These are phyloP conservation scores for Discostella stelligera DNA, from an alignment of 352 stramenopile species.

Conservation along the genomic window DNA sequence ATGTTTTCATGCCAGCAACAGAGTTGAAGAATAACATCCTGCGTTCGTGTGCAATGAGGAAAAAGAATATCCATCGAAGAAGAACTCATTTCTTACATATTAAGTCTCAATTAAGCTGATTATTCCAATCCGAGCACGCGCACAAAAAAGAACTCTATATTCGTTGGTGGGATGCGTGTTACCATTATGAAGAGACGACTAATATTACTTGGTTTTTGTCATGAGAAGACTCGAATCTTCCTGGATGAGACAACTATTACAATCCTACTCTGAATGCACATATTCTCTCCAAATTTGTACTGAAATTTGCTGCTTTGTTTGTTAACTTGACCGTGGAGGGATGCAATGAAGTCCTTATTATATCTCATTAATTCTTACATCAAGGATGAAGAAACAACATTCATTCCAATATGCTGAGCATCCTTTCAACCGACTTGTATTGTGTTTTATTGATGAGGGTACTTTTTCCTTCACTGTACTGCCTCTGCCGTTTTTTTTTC, in stretches of 20 bases:
- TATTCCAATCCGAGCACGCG: background rate
- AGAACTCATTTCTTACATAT: background rate
- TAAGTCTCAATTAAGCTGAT: background rate
- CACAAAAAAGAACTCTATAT: too few species aligned
- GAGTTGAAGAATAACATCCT: background rate
- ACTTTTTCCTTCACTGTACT: background rate
- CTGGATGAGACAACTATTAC: too few species aligned
- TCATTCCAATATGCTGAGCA: background rate
- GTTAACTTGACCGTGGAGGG: too few species aligned
- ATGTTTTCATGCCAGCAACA: background rate
- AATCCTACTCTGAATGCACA: too few species aligned
- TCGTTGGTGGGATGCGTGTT: too few species aligned
- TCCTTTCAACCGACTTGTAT: background rate
- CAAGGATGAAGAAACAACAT: background rate
- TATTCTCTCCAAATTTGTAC: too few species aligned
- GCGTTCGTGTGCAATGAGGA: background rate
- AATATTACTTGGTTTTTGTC: too few species aligned
- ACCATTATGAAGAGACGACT: too few species aligned
- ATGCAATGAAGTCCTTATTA: background rate
- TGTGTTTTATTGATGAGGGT: background rate
- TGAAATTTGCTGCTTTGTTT: too few species aligned
- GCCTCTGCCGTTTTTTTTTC: background rate
- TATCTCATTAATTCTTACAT: background rate
- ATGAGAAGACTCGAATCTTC: too few species aligned
- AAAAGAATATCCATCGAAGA: background rate